A percentile compares a stretch with the other conserved stretches of the same genome.
Conservation (phyloP, 495 filamentous ascomycete species). For the Penicillium maclennaniae region DNA sequence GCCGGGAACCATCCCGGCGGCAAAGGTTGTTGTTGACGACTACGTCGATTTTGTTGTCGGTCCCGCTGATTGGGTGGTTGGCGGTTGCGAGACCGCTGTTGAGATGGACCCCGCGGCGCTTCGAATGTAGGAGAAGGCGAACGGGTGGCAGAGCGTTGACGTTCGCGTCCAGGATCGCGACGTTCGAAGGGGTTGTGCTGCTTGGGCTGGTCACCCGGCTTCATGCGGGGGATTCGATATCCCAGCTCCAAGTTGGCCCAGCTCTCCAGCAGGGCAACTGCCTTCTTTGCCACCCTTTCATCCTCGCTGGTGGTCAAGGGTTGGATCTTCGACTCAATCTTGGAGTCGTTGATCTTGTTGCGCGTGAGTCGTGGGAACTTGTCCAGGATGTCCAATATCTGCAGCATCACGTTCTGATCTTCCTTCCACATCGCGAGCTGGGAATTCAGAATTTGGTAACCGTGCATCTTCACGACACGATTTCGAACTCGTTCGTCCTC, state of each 20-base stretch:
- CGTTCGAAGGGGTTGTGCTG: conserved; percentile 62
- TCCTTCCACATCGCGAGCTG: conserved; percentile 80
- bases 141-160: conserved; percentile 48
- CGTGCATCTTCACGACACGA: conserved; percentile 92
- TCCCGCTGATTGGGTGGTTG: conserved; percentile 54
- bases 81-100: conserved; percentile 56
- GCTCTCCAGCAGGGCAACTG: conserved; percentile 68
- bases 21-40: conserved; percentile 53
- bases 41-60: conserved; percentile 23
- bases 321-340: conserved; percentile 83
- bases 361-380: conserved; percentile 86
- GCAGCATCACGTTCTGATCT: conserved; percentile 81
- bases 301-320: conserved; percentile 64
- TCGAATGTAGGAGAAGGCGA: conserved; percentile 53
- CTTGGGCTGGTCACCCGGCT: conserved; percentile 53
- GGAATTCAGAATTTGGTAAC: conserved; percentile 89
- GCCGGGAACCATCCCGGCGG: conserved; percentile 80
- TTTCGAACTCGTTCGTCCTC: conserved; percentile 85
- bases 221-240: conserved; percentile 89
- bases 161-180: conserved; percentile 59
- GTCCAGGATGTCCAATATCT: conserved; percentile 85
- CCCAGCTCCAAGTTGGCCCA: conserved; percentile 91
- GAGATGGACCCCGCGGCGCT: conserved; percentile 44
- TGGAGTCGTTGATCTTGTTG: conserved; percentile 96
- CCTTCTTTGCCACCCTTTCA: conserved; percentile 66